Evolutionary conservation across 805 yeast genomes (phyloP).

Genomic region (Candida oleophila): DNA sequence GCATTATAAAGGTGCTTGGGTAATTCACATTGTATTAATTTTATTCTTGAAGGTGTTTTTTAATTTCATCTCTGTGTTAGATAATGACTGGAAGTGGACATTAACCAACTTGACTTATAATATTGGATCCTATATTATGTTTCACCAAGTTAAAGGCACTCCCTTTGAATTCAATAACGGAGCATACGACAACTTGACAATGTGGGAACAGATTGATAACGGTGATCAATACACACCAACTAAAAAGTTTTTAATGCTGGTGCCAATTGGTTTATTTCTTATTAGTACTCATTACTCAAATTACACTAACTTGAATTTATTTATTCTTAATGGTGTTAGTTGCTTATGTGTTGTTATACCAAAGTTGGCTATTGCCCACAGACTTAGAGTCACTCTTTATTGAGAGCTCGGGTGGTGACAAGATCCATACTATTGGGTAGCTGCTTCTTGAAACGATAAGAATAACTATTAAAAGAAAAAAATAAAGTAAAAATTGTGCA

Average conservation of each 20-base stretch:
- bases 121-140: slow-evolving; percentile 91
- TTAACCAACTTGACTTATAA: slow-evolving; percentile 87
- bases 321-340: slow-evolving; percentile 74
- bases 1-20: slow-evolving; percentile 94
- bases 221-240: slow-evolving; percentile 98
- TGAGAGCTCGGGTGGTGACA: slow-evolving; percentile 7
- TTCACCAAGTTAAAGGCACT: slow-evolving; percentile 93
- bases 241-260: slow-evolving; percentile 86
- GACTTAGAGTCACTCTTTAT: slow-evolving; percentile 64
- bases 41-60: slow-evolving; percentile 69
- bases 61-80: slow-evolving; percentile 77
- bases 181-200: slow-evolving; percentile 90
- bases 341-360: slow-evolving; percentile 89
- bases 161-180: slow-evolving; percentile 97
- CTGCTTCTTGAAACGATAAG: not conserved
- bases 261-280: slow-evolving; percentile 86
- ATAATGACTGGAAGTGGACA: slow-evolving; percentile 89
- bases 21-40: slow-evolving; percentile 83
- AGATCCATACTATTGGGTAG: not conserved
- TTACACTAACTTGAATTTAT: slow-evolving; percentile 69
- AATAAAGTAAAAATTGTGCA: not conserved
- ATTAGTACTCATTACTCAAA: slow-evolving; percentile 87
- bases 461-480: not conserved
- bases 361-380: slow-evolving; percentile 79
- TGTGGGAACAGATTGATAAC: slow-evolving; percentile 98